Percentiles rank a stretch among this genome's conserved stretches.
Evolutionary conservation across 345 rosid genomes (phyloP).

Genomic region (Salix suchowensis): DNA sequence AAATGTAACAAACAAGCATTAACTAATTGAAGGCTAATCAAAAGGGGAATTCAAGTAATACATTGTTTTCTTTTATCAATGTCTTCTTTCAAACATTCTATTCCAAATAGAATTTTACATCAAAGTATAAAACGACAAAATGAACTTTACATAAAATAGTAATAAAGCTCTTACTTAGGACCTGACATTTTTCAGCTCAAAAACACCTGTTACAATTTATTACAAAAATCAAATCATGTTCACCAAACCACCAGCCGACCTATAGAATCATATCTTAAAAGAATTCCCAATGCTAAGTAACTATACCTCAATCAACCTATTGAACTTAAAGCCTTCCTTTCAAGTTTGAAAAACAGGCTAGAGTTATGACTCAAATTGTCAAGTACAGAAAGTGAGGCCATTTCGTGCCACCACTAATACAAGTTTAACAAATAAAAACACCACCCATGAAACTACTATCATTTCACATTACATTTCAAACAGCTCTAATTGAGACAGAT

Average conservation of each 20-base stretch:
- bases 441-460: not conserved
- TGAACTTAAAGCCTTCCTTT: not conserved
- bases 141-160: not conserved
- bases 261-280: not conserved
- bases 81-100: not conserved
- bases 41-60: not conserved
- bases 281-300: not conserved
- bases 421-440: slow-evolving; percentile 1
- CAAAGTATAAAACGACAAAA: not conserved
- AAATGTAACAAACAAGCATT: not conserved
- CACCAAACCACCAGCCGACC: not conserved
- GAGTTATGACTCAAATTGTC: not conserved
- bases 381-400: not conserved
- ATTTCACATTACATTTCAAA: slow-evolving; percentile 1
- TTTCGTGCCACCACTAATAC: not conserved
- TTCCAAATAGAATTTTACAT: not conserved
- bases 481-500: not conserved
- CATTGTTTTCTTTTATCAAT: not conserved
- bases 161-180: not conserved
- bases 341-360: not conserved
- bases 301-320: not conserved
- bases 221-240: not conserved
- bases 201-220: not conserved
- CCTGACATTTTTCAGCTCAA: not conserved
- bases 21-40: not conserved